phyloP scores from a whole-genome alignment of 208 protist genomes.

The Acanthamoeba triangularis region DNA sequence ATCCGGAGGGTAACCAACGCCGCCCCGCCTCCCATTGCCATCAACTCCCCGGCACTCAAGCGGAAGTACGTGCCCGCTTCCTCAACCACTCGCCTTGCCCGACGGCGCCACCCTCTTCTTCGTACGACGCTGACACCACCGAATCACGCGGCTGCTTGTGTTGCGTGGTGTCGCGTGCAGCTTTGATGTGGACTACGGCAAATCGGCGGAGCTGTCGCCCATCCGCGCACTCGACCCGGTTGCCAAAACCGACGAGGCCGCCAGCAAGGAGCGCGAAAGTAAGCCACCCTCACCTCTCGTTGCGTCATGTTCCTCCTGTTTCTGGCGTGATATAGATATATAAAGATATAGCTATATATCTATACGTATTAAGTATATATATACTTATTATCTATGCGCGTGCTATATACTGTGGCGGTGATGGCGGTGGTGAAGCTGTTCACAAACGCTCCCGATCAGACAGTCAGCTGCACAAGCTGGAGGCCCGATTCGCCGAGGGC shows the following conservation, averaged over 20 bases:
- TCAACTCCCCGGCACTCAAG: constrained; percentile 8
- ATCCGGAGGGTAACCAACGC: neutral
- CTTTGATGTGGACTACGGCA: constrained; percentile 13
- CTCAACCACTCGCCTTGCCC: neutral
- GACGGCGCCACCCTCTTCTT: neutral
- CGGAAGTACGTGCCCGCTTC: neutral
- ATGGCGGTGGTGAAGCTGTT: constrained; percentile 1
- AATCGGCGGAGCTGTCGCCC: neutral
- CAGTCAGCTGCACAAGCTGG: constrained; percentile 10
- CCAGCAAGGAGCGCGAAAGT: neutral
- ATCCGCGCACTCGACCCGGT: neutral
- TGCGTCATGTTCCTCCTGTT: no score
- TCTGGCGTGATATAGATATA: neutral
- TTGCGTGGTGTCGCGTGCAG: neutral
- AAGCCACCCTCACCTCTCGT: neutral
- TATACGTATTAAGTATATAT: no score
- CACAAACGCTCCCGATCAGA: constrained; percentile 39
- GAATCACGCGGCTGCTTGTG: no score
- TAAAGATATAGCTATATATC: neutral
- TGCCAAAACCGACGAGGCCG: neutral
- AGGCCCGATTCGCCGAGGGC: neutral
- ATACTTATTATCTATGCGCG: neutral
- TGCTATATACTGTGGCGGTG: neutral
- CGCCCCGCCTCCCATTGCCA: neutral
- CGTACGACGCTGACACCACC: no score